phyloP scores from a whole-genome alignment of 2,329 filamentous ascomycete genomes.

The Fusarium stilboides region DNA sequence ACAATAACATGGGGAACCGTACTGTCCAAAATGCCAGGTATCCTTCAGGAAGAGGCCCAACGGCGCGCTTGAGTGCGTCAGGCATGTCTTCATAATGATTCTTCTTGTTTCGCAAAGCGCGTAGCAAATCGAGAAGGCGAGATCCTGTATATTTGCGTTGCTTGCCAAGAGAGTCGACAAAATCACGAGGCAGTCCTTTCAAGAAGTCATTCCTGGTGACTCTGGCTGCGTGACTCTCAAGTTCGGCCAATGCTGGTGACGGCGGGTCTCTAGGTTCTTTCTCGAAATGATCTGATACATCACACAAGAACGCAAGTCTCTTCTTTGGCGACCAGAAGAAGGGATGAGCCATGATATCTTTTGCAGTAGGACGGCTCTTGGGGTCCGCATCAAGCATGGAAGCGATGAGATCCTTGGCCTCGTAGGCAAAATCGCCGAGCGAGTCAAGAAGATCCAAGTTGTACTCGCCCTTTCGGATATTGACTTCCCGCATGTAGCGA shows the following conservation, averaged over 20 bases:
- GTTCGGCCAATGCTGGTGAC: slow-evolving; percentile 74
- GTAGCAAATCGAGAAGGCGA: slow-evolving; percentile 86
- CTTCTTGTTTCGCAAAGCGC: slow-evolving; percentile 94
- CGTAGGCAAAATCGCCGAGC: slow-evolving; percentile 86
- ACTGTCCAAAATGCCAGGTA: slow-evolving; percentile 89
- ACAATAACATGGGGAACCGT: slow-evolving; percentile 82
- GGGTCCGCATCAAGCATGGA: slow-evolving; percentile 79
- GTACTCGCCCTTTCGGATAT: slow-evolving; percentile 92
- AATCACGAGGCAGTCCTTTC: slow-evolving; percentile 80
- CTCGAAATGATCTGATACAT: slow-evolving; percentile 97
- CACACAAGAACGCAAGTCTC: slow-evolving; percentile 91
- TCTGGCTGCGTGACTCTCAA: slow-evolving; percentile 67
- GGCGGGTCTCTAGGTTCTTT: slow-evolving; percentile 90
- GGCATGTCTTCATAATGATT: slow-evolving; percentile 99
- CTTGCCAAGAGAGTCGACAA: slow-evolving; percentile 91
- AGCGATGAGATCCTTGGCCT: slow-evolving; percentile 88
- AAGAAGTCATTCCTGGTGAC: slow-evolving; percentile 83
- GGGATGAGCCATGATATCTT: slow-evolving; percentile 88
- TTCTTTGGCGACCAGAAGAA: slow-evolving; percentile 97
- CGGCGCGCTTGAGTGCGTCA: slow-evolving; percentile 77
- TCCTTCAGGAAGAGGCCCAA: slow-evolving; percentile 82
- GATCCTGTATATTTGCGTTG: slow-evolving; percentile 94
- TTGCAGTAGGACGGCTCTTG: slow-evolving; percentile 76
- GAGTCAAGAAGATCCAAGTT: slow-evolving; percentile 79
- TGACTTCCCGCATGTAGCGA: slow-evolving; percentile 95